Base-by-base conservation (phyloP, 2,329 filamentous ascomycete species). In the Tolypocladium amazonense region DNA sequence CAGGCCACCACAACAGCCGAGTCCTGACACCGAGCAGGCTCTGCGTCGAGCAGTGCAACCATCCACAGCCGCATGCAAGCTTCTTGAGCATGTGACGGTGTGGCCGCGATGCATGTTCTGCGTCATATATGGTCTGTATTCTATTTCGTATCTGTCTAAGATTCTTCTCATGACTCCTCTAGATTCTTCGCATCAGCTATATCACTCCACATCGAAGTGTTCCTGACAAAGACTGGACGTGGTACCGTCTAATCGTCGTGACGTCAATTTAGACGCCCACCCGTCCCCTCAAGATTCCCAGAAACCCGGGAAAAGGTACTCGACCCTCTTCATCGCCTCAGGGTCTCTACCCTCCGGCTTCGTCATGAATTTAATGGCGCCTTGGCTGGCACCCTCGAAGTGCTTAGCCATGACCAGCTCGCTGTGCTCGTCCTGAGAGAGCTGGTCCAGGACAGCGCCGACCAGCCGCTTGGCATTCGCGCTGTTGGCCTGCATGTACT, bases 401-500 rank as follows among this genome's bases (percentile, higher is more conserved):
- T 96, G 91, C 80, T 88, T 93, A 30, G 88, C 94, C 62, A 81
- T 76, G 47, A 97, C 86, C 60, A 94, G 74, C 61, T 93, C 87
- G 59, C 74, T 77, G 74, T 96, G 85, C 71, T 93, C 88, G 61
- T 89, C 82, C 71, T 89, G 87, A 67, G 84, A 86, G 67, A 97
- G 80, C 75, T 92, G 88, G 73, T 97, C 90, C 59, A 99, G 79
- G 53, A 97, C 92, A 38, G 89, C 90, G 41, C 85, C 90, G 39
- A 99, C 87, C 60, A 97, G 87, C 57, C 86, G 81, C 72, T 88
- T 88, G 39, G 94, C 94, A 70, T 97, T 99, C 70, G 88, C 81
- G 58, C 89, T 82, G 75, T 99, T 99, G 65, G 91, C 88, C 72
- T 89, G 88, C 94, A 99, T 99, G 76, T 96, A 90, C 62, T 86